Evolutionary conservation across 768 basidiomycete genomes (phyloP).

Genomic region (Hygrocybe punicea): DNA sequence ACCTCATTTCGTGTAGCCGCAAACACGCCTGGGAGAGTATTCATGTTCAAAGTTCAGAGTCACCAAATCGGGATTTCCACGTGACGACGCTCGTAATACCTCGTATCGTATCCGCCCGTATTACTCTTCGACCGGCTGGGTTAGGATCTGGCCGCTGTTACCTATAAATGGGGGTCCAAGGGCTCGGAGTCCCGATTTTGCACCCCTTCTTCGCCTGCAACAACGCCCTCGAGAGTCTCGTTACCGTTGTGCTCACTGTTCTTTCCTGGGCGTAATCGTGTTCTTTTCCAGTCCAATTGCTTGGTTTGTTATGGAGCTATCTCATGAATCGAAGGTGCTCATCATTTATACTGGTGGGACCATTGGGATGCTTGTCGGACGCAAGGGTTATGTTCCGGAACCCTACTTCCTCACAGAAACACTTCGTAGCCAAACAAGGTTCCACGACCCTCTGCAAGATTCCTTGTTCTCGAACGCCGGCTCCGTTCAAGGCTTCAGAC

Average conservation of each 20-base stretch:
- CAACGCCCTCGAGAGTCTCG: too few relatives aligned
- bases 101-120: too few relatives aligned
- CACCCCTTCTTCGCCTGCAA: too few relatives aligned
- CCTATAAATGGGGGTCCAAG: too few relatives aligned
- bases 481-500: slow-evolving; percentile 74
- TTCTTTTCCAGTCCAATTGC: not conserved
- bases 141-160: too few relatives aligned
- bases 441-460: slow-evolving; percentile 87
- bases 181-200: too few relatives aligned
- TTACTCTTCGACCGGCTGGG: too few relatives aligned
- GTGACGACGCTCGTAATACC: too few relatives aligned
- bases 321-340: slow-evolving; percentile 77
- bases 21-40: slow-evolving; percentile 68
- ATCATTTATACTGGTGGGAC: slow-evolving; percentile 90
- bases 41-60: slow-evolving; percentile 45
- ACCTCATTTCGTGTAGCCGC: slow-evolving; percentile 60
- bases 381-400: slow-evolving; percentile 78
- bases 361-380: slow-evolving; percentile 80
- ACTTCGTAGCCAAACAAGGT: slow-evolving; percentile 75
- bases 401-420: slow-evolving; percentile 86
- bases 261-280: not conserved
- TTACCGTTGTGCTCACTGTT: too few relatives aligned
- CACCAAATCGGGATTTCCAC: not conserved
- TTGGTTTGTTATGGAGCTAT: slow-evolving; percentile 26
- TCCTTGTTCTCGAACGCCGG: slow-evolving; percentile 79